phyloP scores from a whole-genome alignment of 176 grass and related monocot species.

The Panicum miliaceum region DNA sequence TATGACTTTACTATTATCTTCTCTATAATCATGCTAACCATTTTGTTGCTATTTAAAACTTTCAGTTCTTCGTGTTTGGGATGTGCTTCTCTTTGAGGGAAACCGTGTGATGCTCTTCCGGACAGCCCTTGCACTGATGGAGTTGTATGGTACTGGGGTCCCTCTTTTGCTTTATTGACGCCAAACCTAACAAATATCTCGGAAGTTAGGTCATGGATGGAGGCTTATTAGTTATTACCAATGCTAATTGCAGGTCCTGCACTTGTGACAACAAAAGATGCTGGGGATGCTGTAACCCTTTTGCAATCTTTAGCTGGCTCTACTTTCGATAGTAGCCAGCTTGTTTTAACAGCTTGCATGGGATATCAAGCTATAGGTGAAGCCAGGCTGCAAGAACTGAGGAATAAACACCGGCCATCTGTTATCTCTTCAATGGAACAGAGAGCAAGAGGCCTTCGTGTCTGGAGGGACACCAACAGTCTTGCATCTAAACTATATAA shows the following conservation, averaged over 20 bases:
- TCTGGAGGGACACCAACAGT: slow-evolving; percentile 75
- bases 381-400: slow-evolving; percentile 73
- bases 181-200: background rate
- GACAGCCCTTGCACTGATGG: slow-evolving; percentile 90
- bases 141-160: slow-evolving; percentile 87
- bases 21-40: slow-evolving; percentile 31
- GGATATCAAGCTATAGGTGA: slow-evolving; percentile 92
- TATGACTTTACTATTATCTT: slow-evolving; percentile 18
- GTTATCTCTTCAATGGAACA: slow-evolving; percentile 92
- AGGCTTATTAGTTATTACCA: slow-evolving; percentile 35
- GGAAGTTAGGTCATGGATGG: background rate
- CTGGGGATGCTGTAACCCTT: slow-evolving; percentile 97
- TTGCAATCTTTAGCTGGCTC: slow-evolving; percentile 94
- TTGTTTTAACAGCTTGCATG: slow-evolving; percentile 97
- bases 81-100: slow-evolving; percentile 95
- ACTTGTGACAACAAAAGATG: slow-evolving; percentile 93
- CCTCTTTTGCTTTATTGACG: slow-evolving; percentile 41
- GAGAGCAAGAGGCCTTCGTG: slow-evolving; percentile 71
- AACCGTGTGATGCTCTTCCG: slow-evolving; percentile 92
- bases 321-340: slow-evolving; percentile 98
- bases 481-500: slow-evolving; percentile 89
- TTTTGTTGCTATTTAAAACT: slow-evolving; percentile 50
- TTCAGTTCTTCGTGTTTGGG: slow-evolving; percentile 98
- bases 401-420: slow-evolving; percentile 87
- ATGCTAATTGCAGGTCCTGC: slow-evolving; percentile 73